These are phyloP conservation scores for Platanthera zijinensis DNA, from an alignment of 106 monocot species.

Conservation along the genomic window DNA sequence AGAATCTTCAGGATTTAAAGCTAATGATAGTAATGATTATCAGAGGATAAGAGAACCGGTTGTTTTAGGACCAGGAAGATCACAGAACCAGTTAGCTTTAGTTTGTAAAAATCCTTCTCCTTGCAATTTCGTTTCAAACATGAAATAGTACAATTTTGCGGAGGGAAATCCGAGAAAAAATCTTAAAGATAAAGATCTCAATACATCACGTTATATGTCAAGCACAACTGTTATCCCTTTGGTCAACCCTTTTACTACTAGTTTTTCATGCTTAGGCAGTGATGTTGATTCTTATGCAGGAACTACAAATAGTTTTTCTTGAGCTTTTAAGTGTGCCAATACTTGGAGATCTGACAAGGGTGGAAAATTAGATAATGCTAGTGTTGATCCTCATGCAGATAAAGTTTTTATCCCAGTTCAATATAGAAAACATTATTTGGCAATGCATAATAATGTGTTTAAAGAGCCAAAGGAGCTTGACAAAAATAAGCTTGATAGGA, in stretches of 20 bases:
- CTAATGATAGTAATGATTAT: slow-evolving; percentile 38
- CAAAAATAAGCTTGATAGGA: slow-evolving; percentile 32
- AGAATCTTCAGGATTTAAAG: slow-evolving; percentile 16
- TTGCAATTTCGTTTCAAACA: slow-evolving; percentile 57
- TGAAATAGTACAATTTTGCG: slow-evolving; percentile 37
- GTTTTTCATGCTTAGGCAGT: slow-evolving; percentile 6
- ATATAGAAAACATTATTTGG: slow-evolving; percentile 15
- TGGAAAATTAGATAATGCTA: slow-evolving; percentile 6
- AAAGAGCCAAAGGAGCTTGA: slow-evolving; percentile 13
- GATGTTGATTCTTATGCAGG: neutral
- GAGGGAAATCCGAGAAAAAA: slow-evolving; percentile 59
- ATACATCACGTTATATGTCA: slow-evolving; percentile 26
- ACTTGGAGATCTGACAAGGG: slow-evolving; percentile 10
- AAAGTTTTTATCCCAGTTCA: slow-evolving; percentile 14
- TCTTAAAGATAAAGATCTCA: slow-evolving; percentile 24
- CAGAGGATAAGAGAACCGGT: slow-evolving; percentile 57
- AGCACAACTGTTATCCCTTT: slow-evolving; percentile 22
- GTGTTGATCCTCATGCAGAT: slow-evolving; percentile 16
- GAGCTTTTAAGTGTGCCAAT: slow-evolving; percentile 16
- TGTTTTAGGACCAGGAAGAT: slow-evolving; percentile 55
- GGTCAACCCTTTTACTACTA: slow-evolving; percentile 16
- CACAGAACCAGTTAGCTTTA: slow-evolving; percentile 44
- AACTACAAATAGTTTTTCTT: neutral
- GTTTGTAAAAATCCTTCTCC: slow-evolving; percentile 81
- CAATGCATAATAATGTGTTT: slow-evolving; percentile 7